Conservation (phyloP, 2,329 filamentous ascomycete species). For the Penicillium sp. region DNA sequence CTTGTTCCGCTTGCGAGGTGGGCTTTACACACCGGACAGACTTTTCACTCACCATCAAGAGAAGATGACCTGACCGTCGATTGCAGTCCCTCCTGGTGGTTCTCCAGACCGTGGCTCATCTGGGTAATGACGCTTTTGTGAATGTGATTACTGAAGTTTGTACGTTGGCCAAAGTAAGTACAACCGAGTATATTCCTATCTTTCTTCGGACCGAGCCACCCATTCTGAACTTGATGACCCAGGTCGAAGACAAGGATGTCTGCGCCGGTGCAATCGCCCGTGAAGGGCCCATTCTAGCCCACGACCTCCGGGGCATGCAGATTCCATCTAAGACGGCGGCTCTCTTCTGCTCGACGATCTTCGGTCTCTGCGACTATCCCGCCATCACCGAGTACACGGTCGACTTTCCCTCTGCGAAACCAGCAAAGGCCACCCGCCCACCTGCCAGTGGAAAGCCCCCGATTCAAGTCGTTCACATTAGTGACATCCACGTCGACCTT, state of each 20-base stretch:
- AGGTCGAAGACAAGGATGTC: constrained; percentile 50
- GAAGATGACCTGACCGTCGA: not conserved
- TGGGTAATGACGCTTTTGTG: constrained; percentile 43
- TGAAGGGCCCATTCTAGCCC: constrained; percentile 50
- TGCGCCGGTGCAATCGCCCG: constrained; percentile 47
- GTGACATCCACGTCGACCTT: constrained; percentile 53
- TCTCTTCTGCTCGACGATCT: constrained; percentile 47
- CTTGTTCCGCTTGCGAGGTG: constrained; percentile 27
- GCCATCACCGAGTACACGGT: constrained; percentile 40
- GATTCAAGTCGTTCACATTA: constrained; percentile 52
- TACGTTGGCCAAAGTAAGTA: constrained; percentile 28
- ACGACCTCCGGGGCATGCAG: constrained; percentile 45
- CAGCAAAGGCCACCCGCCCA: constrained; percentile 29
- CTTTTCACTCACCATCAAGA: not conserved
- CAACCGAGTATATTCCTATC: not conserved
- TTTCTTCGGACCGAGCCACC: not conserved
- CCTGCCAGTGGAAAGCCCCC: constrained; percentile 44
- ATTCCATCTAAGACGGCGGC: constrained; percentile 47
- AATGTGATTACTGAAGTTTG: constrained; percentile 33
- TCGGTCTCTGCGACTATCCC: constrained; percentile 49
- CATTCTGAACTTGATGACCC: not conserved
- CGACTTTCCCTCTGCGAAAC: constrained; percentile 39
- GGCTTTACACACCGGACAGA: not conserved
- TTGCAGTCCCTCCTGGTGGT: constrained; percentile 31
- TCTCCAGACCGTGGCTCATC: constrained; percentile 40